Evolutionary conservation across 2,329 filamentous ascomycete species (phyloP), one percentile per base, ranked within the genome.

Genomic region (Geosmithia flava): DNA sequence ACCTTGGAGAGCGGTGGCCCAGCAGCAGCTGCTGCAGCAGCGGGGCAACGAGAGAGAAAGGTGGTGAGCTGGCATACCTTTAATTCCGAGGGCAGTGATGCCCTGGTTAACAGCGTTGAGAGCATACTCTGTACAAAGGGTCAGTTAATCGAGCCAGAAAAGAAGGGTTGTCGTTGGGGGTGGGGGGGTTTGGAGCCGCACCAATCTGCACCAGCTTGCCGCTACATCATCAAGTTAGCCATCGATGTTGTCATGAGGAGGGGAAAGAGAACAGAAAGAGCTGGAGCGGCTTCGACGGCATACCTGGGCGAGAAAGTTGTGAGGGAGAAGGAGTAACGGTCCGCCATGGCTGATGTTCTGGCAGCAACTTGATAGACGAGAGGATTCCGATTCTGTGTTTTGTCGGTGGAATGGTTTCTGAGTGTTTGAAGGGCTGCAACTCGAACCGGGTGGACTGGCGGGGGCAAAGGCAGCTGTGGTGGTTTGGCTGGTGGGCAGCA

Each of bases 231-330:
- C 66, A 52, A 48, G 51, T 51, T 45, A 45, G 44, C 23, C 42
- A 40, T 37, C 40, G 41, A 37, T 39, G 47, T 15, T 20, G 47
- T 44, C 41, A 44, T 45, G 49, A 44, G 54, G 23, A 44, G 42
- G 50, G 51, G 58, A 53, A 13, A 11, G 33, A 11, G 11, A 37
- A 37, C 6, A 37, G 15, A 13, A 11, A 37, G 33, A 37, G 33
- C 33, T 37, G 58, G 55, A 11, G 44, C 52, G 50, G 49, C 51
- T 42, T 50, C 50, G 54, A 52, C 52, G 63, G 63, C 81, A 70
- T 82, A 94, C 93, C 91, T 98, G 68, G 93, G 93, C 63, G 93
- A 97, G 83, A 98, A 98, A 55, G 93, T 98, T 55, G 93, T 98
- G 66, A 98, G 80, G 51, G 93, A 98, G 82, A 98, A 98, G 49